Conservation (phyloP, 768 basidiomycete genomes). For the Suillus cothurnatus region DNA sequence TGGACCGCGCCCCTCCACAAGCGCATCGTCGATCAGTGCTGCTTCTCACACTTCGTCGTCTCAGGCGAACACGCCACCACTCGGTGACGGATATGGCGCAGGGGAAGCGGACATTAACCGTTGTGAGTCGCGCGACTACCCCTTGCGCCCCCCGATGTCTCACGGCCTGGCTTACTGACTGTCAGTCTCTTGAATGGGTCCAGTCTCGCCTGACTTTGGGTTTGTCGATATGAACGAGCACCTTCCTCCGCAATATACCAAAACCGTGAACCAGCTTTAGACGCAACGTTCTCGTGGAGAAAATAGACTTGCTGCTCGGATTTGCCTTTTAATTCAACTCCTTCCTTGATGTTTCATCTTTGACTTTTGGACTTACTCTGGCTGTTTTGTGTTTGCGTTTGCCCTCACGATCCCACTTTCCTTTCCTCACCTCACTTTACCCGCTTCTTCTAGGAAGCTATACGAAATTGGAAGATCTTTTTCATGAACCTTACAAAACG, state of each 20-base stretch:
- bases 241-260: constrained; percentile 63
- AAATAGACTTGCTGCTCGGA: constrained; percentile 32
- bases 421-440: constrained; percentile 23
- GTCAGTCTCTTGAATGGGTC: constrained; percentile 39
- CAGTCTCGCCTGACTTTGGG: constrained; percentile 86
- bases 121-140: constrained; percentile 58
- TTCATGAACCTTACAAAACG: constrained; percentile 36
- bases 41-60: constrained; percentile 78
- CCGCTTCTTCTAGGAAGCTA: constrained; percentile 32
- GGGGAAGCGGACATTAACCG: constrained; percentile 78
- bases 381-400: constrained; percentile 26
- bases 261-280: constrained; percentile 55
- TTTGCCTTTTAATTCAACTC: constrained; percentile 28
- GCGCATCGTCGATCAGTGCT: constrained; percentile 75
- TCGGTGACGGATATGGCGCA: constrained; percentile 62
- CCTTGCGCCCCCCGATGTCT: constrained; percentile 25
- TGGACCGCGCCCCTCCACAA: constrained; percentile 64
- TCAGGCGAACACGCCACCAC: constrained; percentile 81
- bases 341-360: constrained; percentile 25
- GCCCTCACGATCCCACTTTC: constrained; percentile 36
- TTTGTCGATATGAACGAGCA: constrained; percentile 84
- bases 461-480: constrained; percentile 39
- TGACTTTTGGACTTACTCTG: constrained; percentile 32
- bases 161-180: constrained; percentile 50
- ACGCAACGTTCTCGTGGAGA: constrained; percentile 25